Evolutionary conservation across 1,139 yeast genomes (phyloP).

Genomic region (Hyphopichia buzzinii): DNA sequence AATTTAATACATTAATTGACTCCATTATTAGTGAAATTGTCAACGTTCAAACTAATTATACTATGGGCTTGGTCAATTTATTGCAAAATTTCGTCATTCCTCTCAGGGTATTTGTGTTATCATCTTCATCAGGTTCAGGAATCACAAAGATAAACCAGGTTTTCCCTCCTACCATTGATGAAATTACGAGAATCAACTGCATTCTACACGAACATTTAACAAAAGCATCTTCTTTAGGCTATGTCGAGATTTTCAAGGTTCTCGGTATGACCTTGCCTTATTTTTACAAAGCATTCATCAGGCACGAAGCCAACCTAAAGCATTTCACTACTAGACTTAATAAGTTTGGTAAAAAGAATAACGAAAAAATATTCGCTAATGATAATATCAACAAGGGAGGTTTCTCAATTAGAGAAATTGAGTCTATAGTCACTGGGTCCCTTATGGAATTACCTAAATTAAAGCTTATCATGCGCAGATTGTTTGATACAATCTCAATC

Average conservation of each 20-base stretch:
- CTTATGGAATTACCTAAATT: constrained; percentile 64
- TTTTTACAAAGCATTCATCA: constrained; percentile 85
- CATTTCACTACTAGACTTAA: constrained; percentile 43
- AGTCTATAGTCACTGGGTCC: constrained; percentile 67
- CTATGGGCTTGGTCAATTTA: constrained; percentile 68
- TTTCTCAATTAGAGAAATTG: constrained; percentile 61
- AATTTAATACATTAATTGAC: constrained; percentile 20
- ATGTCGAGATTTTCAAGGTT: constrained; percentile 70
- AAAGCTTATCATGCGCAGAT: constrained; percentile 63
- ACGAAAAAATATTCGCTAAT: constrained; percentile 38
- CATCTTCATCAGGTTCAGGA: constrained; percentile 44
- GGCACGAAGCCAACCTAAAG: constrained; percentile 79
- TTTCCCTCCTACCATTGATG: constrained; percentile 95
- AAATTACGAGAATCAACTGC: constrained; percentile 84
- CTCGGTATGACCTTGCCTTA: constrained; percentile 81
- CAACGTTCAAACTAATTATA: constrained; percentile 68
- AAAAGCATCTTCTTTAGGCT: constrained; percentile 66
- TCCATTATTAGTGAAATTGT: constrained; percentile 67
- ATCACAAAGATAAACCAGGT: constrained; percentile 68
- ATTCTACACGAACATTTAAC: constrained; percentile 73
- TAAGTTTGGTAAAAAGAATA: constrained; percentile 44
- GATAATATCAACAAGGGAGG: constrained; percentile 24
- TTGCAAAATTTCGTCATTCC: constrained; percentile 80
- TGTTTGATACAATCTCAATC: constrained; percentile 28
- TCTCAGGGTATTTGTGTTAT: constrained; percentile 61